A percentile compares a stretch with the other conserved stretches of the same genome.
Conservation (phyloP, 352 stramenopile species). For the Pythium insidiosum region DNA sequence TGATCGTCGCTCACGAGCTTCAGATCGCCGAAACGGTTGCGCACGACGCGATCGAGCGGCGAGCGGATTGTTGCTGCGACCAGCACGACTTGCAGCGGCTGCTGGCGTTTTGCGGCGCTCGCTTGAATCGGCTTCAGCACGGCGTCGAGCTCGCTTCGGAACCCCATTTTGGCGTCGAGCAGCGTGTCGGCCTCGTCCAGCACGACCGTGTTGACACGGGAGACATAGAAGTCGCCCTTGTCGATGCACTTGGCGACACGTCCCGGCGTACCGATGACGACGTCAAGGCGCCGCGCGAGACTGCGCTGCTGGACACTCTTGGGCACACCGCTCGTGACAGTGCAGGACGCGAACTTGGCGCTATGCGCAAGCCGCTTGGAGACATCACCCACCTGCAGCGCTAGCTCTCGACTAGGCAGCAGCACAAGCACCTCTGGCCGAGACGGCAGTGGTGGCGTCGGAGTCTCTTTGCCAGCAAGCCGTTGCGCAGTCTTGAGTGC, state of each 20-base stretch:
- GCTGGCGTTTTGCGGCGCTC: constrained; percentile 46
- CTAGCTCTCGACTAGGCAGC: constrained; percentile 60
- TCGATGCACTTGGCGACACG: constrained; percentile 65
- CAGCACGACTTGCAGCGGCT: constrained; percentile 58
- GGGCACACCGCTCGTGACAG: constrained; percentile 33
- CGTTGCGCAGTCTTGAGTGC: neutral
- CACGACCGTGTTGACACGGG: constrained; percentile 55
- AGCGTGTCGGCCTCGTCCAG: constrained; percentile 78
- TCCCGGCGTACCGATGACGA: constrained; percentile 67
- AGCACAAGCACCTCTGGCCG: constrained; percentile 23
- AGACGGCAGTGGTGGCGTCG: too few relatives aligned
- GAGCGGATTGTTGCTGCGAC: constrained; percentile 63
- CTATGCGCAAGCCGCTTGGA: constrained; percentile 58
- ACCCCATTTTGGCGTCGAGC: constrained; percentile 79
- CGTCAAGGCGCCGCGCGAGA: constrained; percentile 35
- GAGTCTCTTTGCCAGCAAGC: too few relatives aligned
- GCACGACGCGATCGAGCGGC: constrained; percentile 62
- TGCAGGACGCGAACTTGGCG: constrained; percentile 59
- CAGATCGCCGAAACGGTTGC: constrained; percentile 59
- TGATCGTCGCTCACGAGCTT: constrained; percentile 53
- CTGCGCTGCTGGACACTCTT: constrained; percentile 41
- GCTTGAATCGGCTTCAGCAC: constrained; percentile 55
- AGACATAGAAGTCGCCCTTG: constrained; percentile 69
- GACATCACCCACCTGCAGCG: constrained; percentile 55
- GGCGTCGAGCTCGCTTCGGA: constrained; percentile 61